Evolutionary conservation across 108 stramenopile species (phyloP), one percentile per base, ranked within the genome.

Genomic region (Nitzschia sp.): DNA sequence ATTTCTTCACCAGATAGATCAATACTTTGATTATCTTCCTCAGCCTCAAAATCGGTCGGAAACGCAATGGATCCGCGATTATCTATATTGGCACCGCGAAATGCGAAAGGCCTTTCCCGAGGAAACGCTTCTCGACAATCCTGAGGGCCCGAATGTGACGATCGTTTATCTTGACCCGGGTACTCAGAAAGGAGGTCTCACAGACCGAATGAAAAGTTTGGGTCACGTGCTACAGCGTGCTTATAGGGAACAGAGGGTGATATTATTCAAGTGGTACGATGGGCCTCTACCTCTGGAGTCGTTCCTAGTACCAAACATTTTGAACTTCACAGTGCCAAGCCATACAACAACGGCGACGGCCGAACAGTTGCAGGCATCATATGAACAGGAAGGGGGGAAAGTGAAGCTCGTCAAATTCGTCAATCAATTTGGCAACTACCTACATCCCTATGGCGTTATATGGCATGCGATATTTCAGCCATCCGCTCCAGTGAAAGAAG

Each of bases 201-300:
- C 47, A 17, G 63, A 64, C 44, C 46, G 63, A 2, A 52, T 64
- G 48, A 64, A 31, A 23, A 30, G 31, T 1, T 11, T 64, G 1
- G 48, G 50, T 1, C 63, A 50, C 13, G 26, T 52, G 28, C 19
- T 52, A 1, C 15, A 30, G 25, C 19, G 8, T 52, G 63, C 63
- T 1, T 33, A 48, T 2, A 17, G 30, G 31, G 19, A n/a, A 2
- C 27, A 64, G n/a, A 15, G 50, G 17, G 47, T 64, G 0, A 31
- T 64, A 22, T 23, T 64, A 0, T 33, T 64, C 16, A 48, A 52
- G 47, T 64, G 63, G 63, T 64, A 52, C 44, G 63, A 52, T 52
- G 63, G 47, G 17, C 48, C 63, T 31, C 32, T 52, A 0, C 28
- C 47, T 1, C 44, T 64, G 63, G 63, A 64, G 23, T 32, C 63